Evolutionary conservation across 495 filamentous ascomycete species (phyloP).

Genomic region (Lineolata rhizophorae): DNA sequence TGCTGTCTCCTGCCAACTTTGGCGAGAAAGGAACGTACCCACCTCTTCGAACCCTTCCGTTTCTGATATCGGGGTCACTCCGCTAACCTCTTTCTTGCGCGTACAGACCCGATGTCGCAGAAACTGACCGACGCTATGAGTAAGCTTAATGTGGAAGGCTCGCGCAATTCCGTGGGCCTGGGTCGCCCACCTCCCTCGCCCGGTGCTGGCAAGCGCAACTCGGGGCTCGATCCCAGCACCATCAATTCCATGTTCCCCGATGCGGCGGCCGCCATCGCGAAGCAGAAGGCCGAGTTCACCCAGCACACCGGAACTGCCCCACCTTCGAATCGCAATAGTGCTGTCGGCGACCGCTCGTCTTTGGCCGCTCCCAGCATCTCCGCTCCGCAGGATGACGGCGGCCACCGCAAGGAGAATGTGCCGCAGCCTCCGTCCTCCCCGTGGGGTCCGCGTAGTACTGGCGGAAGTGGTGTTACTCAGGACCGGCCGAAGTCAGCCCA

Average conservation of each 20-base stretch:
- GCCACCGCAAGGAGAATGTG: conserved; percentile 18
- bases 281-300: conserved; percentile 91
- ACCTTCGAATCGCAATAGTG: conserved; percentile 82
- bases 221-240: conserved; percentile 73
- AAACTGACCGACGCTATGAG: conserved; percentile 94
- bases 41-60: conserved; percentile 2
- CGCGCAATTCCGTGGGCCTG: conserved; percentile 53
- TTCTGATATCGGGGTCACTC: neutral
- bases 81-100: too few relatives aligned
- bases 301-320: conserved; percentile 82
- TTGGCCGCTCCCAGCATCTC: conserved; percentile 62
- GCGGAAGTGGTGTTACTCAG: conserved; percentile 26
- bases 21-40: conserved; percentile 58
- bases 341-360: conserved; percentile 61
- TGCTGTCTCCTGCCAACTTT: conserved; percentile 88
- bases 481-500: conserved; percentile 80
- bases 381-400: conserved; percentile 25
- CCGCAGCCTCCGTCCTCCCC: conserved; percentile 43
- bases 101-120: conserved; percentile 89
- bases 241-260: conserved; percentile 99
- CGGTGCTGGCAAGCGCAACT: conserved; percentile 58
- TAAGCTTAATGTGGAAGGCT: conserved; percentile 68
- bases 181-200: conserved; percentile 57
- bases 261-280: conserved; percentile 89
- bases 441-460: conserved; percentile 41